These are phyloP conservation scores for Chimonanthus praecox DNA, from an alignment of 164 flowering plant species.

Conservation along the genomic window DNA sequence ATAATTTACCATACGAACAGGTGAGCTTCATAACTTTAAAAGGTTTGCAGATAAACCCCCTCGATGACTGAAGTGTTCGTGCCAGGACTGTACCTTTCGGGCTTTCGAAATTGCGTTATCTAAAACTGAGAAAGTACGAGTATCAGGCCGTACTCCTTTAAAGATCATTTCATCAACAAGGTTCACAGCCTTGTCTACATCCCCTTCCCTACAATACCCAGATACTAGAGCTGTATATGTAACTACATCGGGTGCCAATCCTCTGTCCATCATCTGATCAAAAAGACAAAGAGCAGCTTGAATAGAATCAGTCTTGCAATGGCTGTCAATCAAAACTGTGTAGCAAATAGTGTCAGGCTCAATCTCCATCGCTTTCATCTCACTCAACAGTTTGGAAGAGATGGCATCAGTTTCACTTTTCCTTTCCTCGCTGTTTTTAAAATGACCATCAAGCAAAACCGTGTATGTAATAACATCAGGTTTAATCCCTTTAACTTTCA, in stretches of 20 bases:
- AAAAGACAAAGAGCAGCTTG: slow-evolving; percentile 49
- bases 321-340: slow-evolving; percentile 59
- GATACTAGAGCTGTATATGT: slow-evolving; percentile 60
- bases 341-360: slow-evolving; percentile 50
- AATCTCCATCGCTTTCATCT: slow-evolving; percentile 40
- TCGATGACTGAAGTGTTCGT: not conserved
- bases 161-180: slow-evolving; percentile 44
- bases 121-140: slow-evolving; percentile 11
- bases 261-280: slow-evolving; percentile 49
- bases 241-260: slow-evolving; percentile 57
- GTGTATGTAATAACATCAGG: slow-evolving; percentile 72
- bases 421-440: slow-evolving; percentile 13
- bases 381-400: slow-evolving; percentile 24
- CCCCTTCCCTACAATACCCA: slow-evolving; percentile 39
- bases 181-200: slow-evolving; percentile 39
- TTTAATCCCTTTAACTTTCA: slow-evolving; percentile 52
- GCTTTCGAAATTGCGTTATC: slow-evolving; percentile 16
- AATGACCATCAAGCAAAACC: slow-evolving; percentile 51
- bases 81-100: slow-evolving; percentile 11
- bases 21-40: not conserved
- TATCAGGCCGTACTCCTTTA: slow-evolving; percentile 44
- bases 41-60: not conserved
- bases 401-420: slow-evolving; percentile 10
- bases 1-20: too few species aligned
- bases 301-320: slow-evolving; percentile 38